Base-by-base conservation (phyloP, 257 asterid genomes). In the Vinca minor region DNA sequence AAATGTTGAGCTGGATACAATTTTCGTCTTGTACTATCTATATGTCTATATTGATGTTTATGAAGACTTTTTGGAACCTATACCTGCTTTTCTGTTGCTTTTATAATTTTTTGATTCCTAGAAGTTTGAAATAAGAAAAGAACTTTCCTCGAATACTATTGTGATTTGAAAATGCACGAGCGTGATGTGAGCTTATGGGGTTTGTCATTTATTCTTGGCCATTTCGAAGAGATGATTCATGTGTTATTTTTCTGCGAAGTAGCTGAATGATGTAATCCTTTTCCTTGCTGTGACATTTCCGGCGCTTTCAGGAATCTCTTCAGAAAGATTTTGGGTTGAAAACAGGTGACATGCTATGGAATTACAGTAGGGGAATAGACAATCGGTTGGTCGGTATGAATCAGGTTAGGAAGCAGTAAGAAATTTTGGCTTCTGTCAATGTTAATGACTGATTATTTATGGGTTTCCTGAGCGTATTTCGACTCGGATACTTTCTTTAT, bases 301-400 rank as follows among this genome's bases (percentile, higher is more conserved):
- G 68, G 68, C 57, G 47, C 69, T 64, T 66, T 35, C 85, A 92
- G 98, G 97, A 89, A 69, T 85, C 88, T 55, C 98, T 93, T 74
- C 98, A 87, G 69, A 93, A 81, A 74, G 87, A 93, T 74, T 93
- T 89, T 73, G 96, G 98, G 62, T 57, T 53, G 77, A 92, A 87
- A 80, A 87, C 88, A 65, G 98, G 98, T 62, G 90, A 86, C 71
- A 93, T 83, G 95, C 83, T 93, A 57, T 89, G 98, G 97, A 87
- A 84, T 79, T 87, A 77, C 44, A 79, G 98, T 70, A 79, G 96
- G 79, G 98, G 97, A 66, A 80, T 89, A 42, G 98, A 92, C 70
- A 82, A 77, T 57, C 79, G 97, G 74, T 75, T 67, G 50, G 97
- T 92, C 62, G 95, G 95, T 68, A 62, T 79, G 44, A 26, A 47